Evolutionary conservation across 768 basidiomycete genomes (phyloP).

Genomic region (Cystobasidium onofrii): DNA sequence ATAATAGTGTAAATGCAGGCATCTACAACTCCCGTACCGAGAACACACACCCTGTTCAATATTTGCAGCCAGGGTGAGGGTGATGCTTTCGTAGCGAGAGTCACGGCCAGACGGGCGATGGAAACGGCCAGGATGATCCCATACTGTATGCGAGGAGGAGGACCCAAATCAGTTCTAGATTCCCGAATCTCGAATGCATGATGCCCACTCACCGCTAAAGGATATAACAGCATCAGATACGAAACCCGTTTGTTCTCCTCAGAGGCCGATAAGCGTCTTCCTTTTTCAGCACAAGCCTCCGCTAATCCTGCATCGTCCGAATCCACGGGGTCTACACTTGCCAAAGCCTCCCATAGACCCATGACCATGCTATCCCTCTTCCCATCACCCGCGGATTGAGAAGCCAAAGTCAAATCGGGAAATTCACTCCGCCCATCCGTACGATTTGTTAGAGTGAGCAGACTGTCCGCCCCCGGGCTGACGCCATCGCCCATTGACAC

Average conservation of each 20-base stretch:
- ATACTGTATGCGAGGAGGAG: constrained; percentile 2
- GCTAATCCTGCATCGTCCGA: background rate
- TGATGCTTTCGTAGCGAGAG: background rate
- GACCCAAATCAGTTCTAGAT: background rate
- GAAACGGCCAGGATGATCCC: constrained; percentile 7
- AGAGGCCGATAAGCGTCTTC: constrained; percentile 6
- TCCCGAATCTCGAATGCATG: background rate
- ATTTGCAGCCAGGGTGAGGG: background rate
- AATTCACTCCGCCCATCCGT: background rate
- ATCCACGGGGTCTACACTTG: background rate
- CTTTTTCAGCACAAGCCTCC: background rate
- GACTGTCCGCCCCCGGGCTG: background rate
- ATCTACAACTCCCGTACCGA: background rate
- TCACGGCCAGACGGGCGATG: background rate
- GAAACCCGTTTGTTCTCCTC: constrained; percentile 23
- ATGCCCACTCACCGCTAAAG: constrained; percentile 6
- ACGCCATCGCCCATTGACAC: background rate
- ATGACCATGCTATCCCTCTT: background rate
- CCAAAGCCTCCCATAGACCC: constrained; percentile 22
- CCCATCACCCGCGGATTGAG: background rate
- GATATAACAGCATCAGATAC: constrained; percentile 29
- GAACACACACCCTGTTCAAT: constrained; percentile 8
- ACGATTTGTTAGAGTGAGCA: background rate
- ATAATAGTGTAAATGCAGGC: constrained; percentile 28
- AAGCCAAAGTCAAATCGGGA: background rate